These are phyloP conservation scores for Vaccinium darrowii DNA, from an alignment of 148 eudicot species.

Conservation along the genomic window DNA sequence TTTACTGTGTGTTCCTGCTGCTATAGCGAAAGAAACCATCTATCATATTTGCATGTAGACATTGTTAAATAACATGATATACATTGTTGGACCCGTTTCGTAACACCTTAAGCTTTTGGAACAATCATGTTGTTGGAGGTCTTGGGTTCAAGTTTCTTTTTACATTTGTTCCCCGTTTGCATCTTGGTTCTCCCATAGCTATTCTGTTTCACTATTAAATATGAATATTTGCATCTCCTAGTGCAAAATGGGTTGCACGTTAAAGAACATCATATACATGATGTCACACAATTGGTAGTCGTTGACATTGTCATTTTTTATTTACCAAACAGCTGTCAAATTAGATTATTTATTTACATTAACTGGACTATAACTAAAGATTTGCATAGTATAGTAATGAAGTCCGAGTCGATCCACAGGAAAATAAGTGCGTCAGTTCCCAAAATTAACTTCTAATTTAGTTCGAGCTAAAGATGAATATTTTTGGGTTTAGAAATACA, in stretches of 20 bases:
- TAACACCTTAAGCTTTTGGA: too few relatives aligned
- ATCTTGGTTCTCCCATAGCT: background rate
- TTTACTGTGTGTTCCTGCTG: background rate
- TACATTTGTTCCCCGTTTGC: background rate
- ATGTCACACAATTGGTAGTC: too few relatives aligned
- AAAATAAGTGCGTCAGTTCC: too few relatives aligned
- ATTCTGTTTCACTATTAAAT: background rate
- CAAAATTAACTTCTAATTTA: too few relatives aligned
- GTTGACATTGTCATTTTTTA: too few relatives aligned
- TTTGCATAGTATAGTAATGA: too few relatives aligned
- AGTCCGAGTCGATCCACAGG: too few relatives aligned
- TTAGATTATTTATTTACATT: too few relatives aligned
- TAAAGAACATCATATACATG: background rate
- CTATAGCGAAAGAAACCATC: background rate
- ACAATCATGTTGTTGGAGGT: background rate
- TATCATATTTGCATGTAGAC: background rate
- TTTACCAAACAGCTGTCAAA: too few relatives aligned
- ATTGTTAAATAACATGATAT: background rate
- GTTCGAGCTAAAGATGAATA: too few relatives aligned
- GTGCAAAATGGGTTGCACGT: background rate
- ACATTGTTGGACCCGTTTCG: background rate
- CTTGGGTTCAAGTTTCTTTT: background rate
- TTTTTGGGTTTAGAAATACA: too few relatives aligned
- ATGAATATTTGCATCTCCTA: background rate
- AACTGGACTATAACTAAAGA: too few relatives aligned